Conservation (phyloP, 306 rosid genomes). For the Cicer chorassanicum region DNA sequence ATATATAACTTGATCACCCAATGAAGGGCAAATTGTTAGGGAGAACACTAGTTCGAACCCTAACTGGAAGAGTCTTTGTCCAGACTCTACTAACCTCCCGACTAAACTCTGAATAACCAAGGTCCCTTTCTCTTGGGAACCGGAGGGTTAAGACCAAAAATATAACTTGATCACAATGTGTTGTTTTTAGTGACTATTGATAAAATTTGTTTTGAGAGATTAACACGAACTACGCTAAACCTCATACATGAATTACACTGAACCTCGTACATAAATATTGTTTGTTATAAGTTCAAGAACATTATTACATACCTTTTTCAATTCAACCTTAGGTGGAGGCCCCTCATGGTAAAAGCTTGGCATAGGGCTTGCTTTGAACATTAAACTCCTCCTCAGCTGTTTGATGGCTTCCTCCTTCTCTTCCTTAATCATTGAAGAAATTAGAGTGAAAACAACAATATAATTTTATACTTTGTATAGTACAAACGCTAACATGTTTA, state of each 20-base stretch:
- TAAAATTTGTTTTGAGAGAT: conserved; percentile 38
- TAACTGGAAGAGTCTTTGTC: too few species aligned
- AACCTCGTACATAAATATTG: neutral
- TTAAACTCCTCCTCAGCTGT: conserved; percentile 90
- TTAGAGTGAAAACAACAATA: conserved; percentile 32
- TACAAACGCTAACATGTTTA: too few species aligned
- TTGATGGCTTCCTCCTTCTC: conserved; percentile 82
- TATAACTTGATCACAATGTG: conserved; percentile 32
- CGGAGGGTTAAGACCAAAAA: too few species aligned
- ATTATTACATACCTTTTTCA: conserved; percentile 74
- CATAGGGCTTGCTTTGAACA: conserved; percentile 94
- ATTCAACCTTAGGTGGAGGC: conserved; percentile 92
- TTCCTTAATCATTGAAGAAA: conserved; percentile 62
- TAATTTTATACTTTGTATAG: neutral
- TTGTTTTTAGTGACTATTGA: conserved; percentile 6
- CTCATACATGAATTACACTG: neutral
- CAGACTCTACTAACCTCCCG: too few species aligned
- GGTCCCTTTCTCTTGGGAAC: too few species aligned
- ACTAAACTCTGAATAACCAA: too few species aligned
- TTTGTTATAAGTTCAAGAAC: conserved; percentile 28
- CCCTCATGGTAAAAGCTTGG: conserved; percentile 97
- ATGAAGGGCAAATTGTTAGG: too few species aligned
- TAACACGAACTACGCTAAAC: conserved; percentile 33
- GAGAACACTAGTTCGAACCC: too few species aligned
- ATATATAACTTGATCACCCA: conserved; percentile 34